Base-by-base conservation (phyloP, 371 early-diverging fungal species). In the Apophysomyces ossiformis region DNA sequence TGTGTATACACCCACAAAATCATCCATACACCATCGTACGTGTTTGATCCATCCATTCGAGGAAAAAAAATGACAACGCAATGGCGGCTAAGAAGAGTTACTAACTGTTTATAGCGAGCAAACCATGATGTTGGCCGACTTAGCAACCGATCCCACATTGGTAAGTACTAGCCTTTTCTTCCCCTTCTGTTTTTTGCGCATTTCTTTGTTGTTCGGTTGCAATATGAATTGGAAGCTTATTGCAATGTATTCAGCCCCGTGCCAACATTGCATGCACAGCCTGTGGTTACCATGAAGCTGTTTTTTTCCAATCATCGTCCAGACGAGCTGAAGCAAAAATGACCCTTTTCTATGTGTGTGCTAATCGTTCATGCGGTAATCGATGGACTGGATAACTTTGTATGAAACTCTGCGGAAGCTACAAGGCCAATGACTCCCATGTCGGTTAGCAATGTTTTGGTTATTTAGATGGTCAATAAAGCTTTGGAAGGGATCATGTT, bases 301-400 rank as follows among this genome's bases (percentile, higher is more conserved):
- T 98, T 15, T 96, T 92, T 74, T 99, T 95, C 82, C 96, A 97
- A 78, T 90, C 94, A 18, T 89, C 91, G 66, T 92, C 95, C 26
- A 86, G 91, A 68, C 82, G 89, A 47, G 87, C 85, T 5, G 98
- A 99, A 65, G 90, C 93, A 4, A 92, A 92, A 44, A 96, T 99
- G 94, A 92, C 90, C 36, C 77, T 96, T 11, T 96, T 91, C 73
- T 96, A 95, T 72, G 93, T 95, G n/a, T 97, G 98, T 75, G 88
- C 89, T 63, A 90, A 89, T 70, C 82, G 73, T 46, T 78, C 72
- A 12, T 95, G 96, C 74, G 86, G 88, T 46, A 86, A 93, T 71
- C 89, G 92, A 60, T 95, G 96, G 96, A 61, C 67, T 16, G 83
- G 64, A 21, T 50, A 11, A 50, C 41, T 1, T 41, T 26, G 2